These are phyloP conservation scores for Solanum corneliomulleri DNA, from an alignment of 257 asterid genomes.

Conservation along the genomic window DNA sequence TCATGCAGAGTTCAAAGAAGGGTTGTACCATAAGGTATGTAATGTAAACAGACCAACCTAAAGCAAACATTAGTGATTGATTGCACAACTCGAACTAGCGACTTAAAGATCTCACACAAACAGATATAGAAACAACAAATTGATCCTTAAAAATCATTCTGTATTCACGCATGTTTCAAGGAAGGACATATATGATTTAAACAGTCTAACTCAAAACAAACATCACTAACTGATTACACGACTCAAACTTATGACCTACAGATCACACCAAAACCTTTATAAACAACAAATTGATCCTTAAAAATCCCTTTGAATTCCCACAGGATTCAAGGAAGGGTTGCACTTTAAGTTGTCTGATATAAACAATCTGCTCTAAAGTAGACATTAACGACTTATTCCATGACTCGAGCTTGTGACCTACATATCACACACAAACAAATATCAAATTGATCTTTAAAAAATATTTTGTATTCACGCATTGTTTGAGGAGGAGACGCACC, in stretches of 20 bases:
- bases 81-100: rapidly evolving
- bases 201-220: background rate
- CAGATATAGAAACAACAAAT: background rate
- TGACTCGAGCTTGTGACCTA: background rate
- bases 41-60: background rate
- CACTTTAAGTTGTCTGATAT: too few relatives aligned
- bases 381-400: too few relatives aligned
- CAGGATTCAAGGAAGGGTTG: too few relatives aligned
- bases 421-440: background rate
- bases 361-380: too few relatives aligned
- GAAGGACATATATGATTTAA: background rate
- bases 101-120: background rate
- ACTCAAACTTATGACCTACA: background rate
- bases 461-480: rapidly evolving
- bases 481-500: background rate
- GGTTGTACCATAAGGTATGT: too few relatives aligned
- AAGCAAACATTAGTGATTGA: background rate
- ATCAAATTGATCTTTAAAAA: background rate
- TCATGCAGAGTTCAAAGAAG: too few relatives aligned
- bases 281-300: too few relatives aligned
- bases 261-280: too few relatives aligned
- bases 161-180: rapidly evolving
- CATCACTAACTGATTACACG: too few relatives aligned
- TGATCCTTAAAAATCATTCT: too few relatives aligned
- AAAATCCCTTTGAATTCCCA: too few relatives aligned